Base-by-base conservation (phyloP, 208 protist genomes). In the Porcisia hertigi region DNA sequence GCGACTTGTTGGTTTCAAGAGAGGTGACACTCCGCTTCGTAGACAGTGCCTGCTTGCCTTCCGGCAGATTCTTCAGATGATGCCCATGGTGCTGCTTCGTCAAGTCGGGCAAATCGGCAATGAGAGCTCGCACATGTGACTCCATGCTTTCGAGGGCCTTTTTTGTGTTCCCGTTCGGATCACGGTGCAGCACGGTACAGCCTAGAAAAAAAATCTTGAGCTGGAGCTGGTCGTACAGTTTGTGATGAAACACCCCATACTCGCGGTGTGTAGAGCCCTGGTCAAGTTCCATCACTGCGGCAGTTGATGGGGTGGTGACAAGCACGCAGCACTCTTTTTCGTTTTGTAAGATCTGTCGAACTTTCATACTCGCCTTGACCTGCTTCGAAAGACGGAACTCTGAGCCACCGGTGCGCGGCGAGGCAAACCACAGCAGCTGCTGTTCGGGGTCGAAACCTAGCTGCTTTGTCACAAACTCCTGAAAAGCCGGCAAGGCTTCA, bases 181-280 rank as follows among this genome's bases (percentile, higher is more conserved):
- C 76, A 25, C 85, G 84, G 18, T 71, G 77, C 43, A 96, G 70
- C 20, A 95, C 86, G 12, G 90, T 95, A 66, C 85, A 88, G 14
- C 92, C 90, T 25, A 97, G 78, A 78, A 90, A 87, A n/a, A 85
- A 23, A 30, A 97, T 80, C 69, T 87, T 89, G 47, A 97, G 80
- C 70, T 91, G 86, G 52, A 94, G 69, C 18, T 91, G 93, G 70
- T 94, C 89, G 77, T 95, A 97, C 36, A 97, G 72, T 79, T 94
- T 97, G 75, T 97, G 93, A 71, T 94, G 93, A 75, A 91, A 87
- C 30, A 97, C 59, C 45, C 94, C 84, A 72, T 91, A 92, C 66
- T 88, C 83, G 36, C 84, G 62, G 47, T 85, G 25, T 11, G 52
- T 74, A 52, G 80, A 71, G 18, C 71, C 77, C 60, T 69, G 47